Base-by-base conservation (phyloP, 441 rosid genomes). In the Croton laevigatus region DNA sequence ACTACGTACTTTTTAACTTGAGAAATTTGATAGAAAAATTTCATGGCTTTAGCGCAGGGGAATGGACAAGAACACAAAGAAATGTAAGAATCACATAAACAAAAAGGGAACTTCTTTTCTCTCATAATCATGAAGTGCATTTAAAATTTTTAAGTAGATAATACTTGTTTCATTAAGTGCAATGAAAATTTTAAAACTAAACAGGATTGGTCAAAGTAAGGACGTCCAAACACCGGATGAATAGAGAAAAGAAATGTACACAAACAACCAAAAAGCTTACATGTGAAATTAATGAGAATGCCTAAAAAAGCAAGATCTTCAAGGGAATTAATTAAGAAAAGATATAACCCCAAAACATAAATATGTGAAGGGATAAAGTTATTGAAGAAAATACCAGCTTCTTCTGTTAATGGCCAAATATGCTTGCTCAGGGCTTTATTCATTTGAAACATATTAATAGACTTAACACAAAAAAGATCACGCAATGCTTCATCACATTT, bases 391-490 rank as follows among this genome's bases (percentile, higher is more conserved):
- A 71, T 84, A 84, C 88, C 88, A 57, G 75, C 75, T 32, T 76
- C 75, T 19, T 73, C 73, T 20, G 72, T 76, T 57, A 86, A 72
- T 2, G 90, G 88, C 89, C 88, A 80, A 72, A 86, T 84, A 78
- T 86, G 90, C 85, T 79, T 83, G 71, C 80, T 62, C 63, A 88
- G 77, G 69, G 81, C 87, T 78, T 83, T 86, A 66, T 83, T 84
- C 90, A 88, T 88, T 81, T 82, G 81, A 76, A 86, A 88, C 89
- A 84, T 86, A 75, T 88, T 73, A 70, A 86, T 86, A 32, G 84
- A 67, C 55, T 81, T 82, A 27, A 86, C 88, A 51, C 71, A 72
- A 49, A 88, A 86, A 73, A 86, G 79, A 51, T 74, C 78, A 6
- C 45, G 80, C 78, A 84, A 75, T 22, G 80, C 59, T 70, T 84